Evolutionary conservation across 805 yeast species (phyloP).

Genomic region (Lipomyces orientalis): DNA sequence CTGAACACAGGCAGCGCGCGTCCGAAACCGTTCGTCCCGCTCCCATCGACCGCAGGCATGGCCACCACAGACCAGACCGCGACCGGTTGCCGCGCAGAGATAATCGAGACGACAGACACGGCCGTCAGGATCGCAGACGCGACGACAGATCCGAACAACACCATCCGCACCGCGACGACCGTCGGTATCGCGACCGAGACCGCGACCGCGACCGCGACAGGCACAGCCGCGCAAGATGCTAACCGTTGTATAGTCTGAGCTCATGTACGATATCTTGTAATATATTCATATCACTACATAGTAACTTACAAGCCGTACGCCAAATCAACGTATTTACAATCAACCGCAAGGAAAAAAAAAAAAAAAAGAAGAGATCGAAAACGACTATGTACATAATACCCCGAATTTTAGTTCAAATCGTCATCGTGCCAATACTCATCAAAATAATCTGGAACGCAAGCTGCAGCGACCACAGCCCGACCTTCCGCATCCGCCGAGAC

Average conservation of each 20-base stretch:
- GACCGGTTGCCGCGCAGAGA: too few species aligned
- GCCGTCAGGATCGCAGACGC: background rate
- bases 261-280: background rate
- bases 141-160: too few species aligned
- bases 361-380: background rate
- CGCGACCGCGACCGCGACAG: background rate
- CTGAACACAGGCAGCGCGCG: too few species aligned
- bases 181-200: constrained; percentile 4
- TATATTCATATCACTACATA: constrained; percentile 1
- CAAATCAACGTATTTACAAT: background rate
- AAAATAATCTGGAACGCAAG: constrained; percentile 78
- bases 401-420: constrained; percentile 17
- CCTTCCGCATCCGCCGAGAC: constrained; percentile 72
- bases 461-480: constrained; percentile 93
- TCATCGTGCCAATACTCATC: constrained; percentile 48
- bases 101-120: background rate
- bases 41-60: too few species aligned
- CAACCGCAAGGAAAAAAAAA: background rate
- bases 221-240: background rate
- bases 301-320: background rate
- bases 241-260: background rate
- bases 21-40: too few species aligned
- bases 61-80: too few species aligned
- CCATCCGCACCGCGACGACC: constrained; percentile 5
- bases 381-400: background rate